Evolutionary conservation across 345 rosid species (phyloP), one percentile per base, ranked within the genome.

Genomic region (Euphorbia lathyris): DNA sequence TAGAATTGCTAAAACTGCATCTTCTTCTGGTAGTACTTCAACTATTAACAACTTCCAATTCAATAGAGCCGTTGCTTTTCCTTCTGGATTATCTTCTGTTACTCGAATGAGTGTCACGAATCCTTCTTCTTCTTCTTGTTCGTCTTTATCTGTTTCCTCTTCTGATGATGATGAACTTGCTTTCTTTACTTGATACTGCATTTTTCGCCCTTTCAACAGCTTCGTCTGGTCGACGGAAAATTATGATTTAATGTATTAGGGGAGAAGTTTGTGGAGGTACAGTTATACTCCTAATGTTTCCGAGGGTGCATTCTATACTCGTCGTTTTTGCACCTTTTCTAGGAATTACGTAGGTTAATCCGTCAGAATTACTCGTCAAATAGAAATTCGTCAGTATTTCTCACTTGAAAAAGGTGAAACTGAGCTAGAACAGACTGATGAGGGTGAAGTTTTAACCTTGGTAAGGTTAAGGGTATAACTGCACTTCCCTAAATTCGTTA

Each of bases 1-100:
- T 22, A 90, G 79, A n/a, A 91, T 84, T 32, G 79, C 81, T 17
- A 94, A 80, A 43, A 86, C 85, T 4, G 86, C 90, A 1, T 91
- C 97, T 71, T 94, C 98, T 69, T 91, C 97, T 0, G 97, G 97
- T 20, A 75, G 58, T 56, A 86, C 36, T 27, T 91, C 98, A 0
- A 87, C 77, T 0, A 87, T 84, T 66, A 82, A 62, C 27, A 88
- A 84, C 80, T 86, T 94, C 98, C 96, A 94, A 42, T 94, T 88
- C 20, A 94, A 72, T 16, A 94, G 78, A 58, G 93, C 97, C 0
- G 98, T 88, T 4, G 90, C 96, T 78, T 72, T 86, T 71, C 91
- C 95, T 0, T 65, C 72, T 9, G 79, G 88, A 73, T 89, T 82
- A 43, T 91, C 93, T 42, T 88, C 91, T 0, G 86, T 74, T 66